A percentile compares a stretch with the other conserved stretches of the same genome.
Evolutionary conservation across 2,329 filamentous ascomycete genomes (phyloP).

Genomic region (Huntiella omanensis): DNA sequence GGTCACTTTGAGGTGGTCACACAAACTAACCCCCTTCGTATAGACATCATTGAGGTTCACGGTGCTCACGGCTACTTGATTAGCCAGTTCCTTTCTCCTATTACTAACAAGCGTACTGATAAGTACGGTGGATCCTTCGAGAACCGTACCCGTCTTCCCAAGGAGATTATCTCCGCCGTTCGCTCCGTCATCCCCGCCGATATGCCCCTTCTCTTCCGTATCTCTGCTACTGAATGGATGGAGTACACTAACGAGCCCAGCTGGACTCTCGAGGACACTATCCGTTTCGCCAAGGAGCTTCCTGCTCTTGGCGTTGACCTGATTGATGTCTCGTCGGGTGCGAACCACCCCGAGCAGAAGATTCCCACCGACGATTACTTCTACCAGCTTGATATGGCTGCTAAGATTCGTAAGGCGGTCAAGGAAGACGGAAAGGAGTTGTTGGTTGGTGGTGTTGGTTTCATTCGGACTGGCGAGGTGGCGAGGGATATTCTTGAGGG

Average conservation of each 20-base stretch:
- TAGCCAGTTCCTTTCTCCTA: conserved; percentile 43
- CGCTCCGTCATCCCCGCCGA: conserved; percentile 31
- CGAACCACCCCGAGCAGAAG: conserved; percentile 43
- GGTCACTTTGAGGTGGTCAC: too few species aligned
- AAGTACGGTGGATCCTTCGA: conserved; percentile 46
- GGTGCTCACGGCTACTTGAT: conserved; percentile 49
- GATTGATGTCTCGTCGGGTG: conserved; percentile 64
- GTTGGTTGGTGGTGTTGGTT: conserved; percentile 55
- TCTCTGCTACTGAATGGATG: conserved; percentile 47
- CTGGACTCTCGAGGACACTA: conserved; percentile 47
- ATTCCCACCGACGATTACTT: conserved; percentile 41
- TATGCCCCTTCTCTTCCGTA: conserved; percentile 38
- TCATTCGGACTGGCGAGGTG: conserved; percentile 49
- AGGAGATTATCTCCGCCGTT: conserved; percentile 33
- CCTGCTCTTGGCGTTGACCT: conserved; percentile 61
- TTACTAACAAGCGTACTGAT: conserved; percentile 42
- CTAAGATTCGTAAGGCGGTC: conserved; percentile 50
- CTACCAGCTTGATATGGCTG: conserved; percentile 60
- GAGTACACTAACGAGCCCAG: conserved; percentile 26
- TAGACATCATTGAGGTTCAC: conserved; percentile 53
- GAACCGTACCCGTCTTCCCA: conserved; percentile 42
- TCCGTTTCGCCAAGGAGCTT: conserved; percentile 39
- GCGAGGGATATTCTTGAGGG: conserved; percentile 39
- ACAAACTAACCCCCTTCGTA: neutral
- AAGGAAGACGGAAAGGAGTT: conserved; percentile 29